These are phyloP conservation scores for Blastobotrys malaysiensis DNA, from an alignment of 1,139 yeast genomes.

Conservation along the genomic window DNA sequence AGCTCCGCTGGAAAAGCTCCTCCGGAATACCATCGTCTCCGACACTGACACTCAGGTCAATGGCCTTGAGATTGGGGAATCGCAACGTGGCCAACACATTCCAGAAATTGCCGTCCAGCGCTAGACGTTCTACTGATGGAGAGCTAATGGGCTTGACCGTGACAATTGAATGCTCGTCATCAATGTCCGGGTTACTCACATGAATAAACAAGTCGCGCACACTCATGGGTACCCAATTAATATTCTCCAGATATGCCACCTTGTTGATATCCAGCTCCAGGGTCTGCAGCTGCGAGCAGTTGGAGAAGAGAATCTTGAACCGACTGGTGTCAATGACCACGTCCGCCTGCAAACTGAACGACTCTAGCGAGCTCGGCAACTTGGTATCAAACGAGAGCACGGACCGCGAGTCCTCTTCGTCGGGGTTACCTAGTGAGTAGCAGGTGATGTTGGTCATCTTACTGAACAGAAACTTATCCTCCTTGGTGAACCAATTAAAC, in stretches of 20 bases:
- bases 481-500: conserved; percentile 7
- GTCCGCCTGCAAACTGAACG: conserved; percentile 8
- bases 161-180: background rate
- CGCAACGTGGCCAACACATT: conserved; percentile 8
- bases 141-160: conserved; percentile 6
- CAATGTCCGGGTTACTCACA: background rate
- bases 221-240: conserved; percentile 8
- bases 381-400: conserved; percentile 4
- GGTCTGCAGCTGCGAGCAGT: conserved; percentile 3
- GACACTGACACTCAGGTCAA: conserved; percentile 8
- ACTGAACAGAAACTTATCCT: conserved; percentile 5
- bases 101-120: conserved; percentile 11
- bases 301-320: conserved; percentile 5
- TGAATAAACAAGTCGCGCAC: conserved; percentile 9
- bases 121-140: conserved; percentile 7
- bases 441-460: conserved; percentile 7
- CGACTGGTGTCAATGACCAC: conserved; percentile 6
- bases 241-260: conserved; percentile 7
- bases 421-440: conserved; percentile 3
- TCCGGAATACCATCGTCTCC: conserved; percentile 11
- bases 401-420: conserved; percentile 1
- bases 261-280: conserved; percentile 8
- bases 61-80: conserved; percentile 5
- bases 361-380: conserved; percentile 7
- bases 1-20: conserved; percentile 3